phyloP scores from a whole-genome alignment of 2,329 filamentous ascomycete species.

The Periglandula ipomoeae region DNA sequence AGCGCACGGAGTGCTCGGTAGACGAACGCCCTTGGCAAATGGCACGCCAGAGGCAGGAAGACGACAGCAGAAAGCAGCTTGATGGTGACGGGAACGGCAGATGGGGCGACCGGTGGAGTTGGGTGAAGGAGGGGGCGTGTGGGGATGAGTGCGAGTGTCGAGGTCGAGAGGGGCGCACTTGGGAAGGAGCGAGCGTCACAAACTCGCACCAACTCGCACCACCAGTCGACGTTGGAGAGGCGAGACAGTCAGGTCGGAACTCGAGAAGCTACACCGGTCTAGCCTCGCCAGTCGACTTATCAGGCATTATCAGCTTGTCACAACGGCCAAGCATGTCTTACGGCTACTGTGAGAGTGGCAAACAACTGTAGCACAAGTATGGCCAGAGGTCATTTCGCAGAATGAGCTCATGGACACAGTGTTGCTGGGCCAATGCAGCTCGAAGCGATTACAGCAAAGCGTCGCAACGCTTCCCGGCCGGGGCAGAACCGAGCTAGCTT shows the following conservation, averaged over 20 bases:
- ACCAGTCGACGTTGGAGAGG: not conserved
- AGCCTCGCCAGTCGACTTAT: no score
- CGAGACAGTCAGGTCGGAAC: not conserved
- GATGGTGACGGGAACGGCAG: slow-evolving; percentile 1
- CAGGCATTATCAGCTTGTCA: no score
- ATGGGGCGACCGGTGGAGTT: not conserved
- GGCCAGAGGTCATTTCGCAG: not conserved
- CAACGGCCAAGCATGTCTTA: no score
- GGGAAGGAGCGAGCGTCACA: slow-evolving; percentile 4
- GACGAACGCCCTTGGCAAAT: slow-evolving; percentile 1
- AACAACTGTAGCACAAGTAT: not conserved
- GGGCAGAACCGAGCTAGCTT: not conserved
- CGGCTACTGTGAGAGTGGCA: not conserved
- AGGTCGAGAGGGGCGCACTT: not conserved
- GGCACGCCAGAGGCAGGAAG: not conserved
- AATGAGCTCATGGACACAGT: not conserved
- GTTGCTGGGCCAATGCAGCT: slow-evolving; percentile 1
- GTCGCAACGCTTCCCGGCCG: not conserved
- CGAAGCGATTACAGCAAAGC: not conserved
- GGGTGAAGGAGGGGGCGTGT: not conserved
- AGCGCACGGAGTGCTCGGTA: not conserved
- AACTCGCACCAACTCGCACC: not conserved
- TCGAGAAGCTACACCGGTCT: no score
- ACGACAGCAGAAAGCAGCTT: not conserved
- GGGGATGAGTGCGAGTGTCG: not conserved